Conservation (phyloP, 306 rosid species). For the Oxytropis ochrocephala region DNA sequence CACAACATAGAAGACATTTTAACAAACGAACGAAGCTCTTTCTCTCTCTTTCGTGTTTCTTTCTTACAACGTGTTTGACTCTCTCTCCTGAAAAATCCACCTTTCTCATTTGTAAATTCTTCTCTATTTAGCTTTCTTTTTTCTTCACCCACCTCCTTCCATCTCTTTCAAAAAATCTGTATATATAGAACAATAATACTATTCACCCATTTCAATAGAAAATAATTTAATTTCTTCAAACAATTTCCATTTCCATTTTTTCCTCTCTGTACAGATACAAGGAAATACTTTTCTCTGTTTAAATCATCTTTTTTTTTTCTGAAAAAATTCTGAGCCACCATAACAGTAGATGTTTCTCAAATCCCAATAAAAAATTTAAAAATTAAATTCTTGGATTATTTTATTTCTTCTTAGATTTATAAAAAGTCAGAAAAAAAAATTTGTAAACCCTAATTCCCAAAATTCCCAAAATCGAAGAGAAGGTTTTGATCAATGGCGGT, state of each 20-base stretch:
- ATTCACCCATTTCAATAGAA: background rate
- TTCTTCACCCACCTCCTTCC: background rate
- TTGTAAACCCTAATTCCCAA: slow-evolving; percentile 21
- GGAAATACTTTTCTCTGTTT: slow-evolving; percentile 11
- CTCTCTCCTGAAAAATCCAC: slow-evolving; percentile 21
- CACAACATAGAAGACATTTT: background rate
- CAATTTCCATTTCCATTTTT: background rate
- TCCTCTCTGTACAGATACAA: background rate
- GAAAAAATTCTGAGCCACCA: background rate
- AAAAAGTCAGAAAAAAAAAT: background rate
- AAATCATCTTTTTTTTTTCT: background rate
- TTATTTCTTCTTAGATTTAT: background rate
- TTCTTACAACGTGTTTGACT: slow-evolving; percentile 43
- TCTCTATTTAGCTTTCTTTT: slow-evolving; percentile 4
- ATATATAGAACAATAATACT: background rate
- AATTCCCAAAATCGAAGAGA: background rate
- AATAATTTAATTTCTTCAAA: slow-evolving; percentile 11
- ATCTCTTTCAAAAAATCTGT: slow-evolving; percentile 18
- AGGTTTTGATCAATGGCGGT: slow-evolving; percentile 47
- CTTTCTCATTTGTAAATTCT: slow-evolving; percentile 26
- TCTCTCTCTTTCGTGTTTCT: slow-evolving; percentile 26
- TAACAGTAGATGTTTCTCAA: background rate
- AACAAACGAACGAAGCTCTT: background rate
- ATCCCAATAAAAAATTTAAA: background rate
- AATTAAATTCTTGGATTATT: background rate